Evolutionary conservation across 371 early-diverging fungal genomes (phyloP).

Genomic region (Mucor racemosus): DNA sequence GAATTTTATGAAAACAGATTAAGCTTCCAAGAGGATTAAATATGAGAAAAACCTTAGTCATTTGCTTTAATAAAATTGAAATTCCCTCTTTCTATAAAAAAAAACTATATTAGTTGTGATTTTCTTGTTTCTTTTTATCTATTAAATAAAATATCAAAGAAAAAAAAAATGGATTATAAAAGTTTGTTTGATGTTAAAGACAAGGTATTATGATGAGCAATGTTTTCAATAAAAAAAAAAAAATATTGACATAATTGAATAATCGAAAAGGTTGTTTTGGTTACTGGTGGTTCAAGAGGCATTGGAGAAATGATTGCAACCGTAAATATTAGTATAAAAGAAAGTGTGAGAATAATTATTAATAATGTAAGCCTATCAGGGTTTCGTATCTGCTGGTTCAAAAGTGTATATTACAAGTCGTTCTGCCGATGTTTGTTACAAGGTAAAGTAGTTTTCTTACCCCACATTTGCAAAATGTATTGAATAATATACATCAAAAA

Average conservation of each 20-base stretch:
- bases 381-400: slow-evolving; percentile 77
- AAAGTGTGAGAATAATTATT: background rate
- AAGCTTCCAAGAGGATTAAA: slow-evolving; percentile 14
- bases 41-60: slow-evolving; percentile 21
- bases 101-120: background rate
- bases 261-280: slow-evolving; percentile 70
- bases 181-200: slow-evolving; percentile 74
- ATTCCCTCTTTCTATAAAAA: background rate
- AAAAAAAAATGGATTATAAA: slow-evolving; percentile 48
- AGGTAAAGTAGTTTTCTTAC: slow-evolving; percentile 29
- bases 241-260: background rate
- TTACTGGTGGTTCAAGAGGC: slow-evolving; percentile 85
- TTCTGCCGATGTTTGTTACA: slow-evolving; percentile 62
- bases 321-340: slow-evolving; percentile 14
- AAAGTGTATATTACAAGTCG: slow-evolving; percentile 79
- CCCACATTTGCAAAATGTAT: background rate
- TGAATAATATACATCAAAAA: background rate
- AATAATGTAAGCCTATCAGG: slow-evolving; percentile 31
- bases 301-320: slow-evolving; percentile 68
- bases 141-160: background rate
- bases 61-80: background rate
- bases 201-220: slow-evolving; percentile 32
- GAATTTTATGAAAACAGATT: slow-evolving; percentile 27
- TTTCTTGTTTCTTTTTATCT: background rate
- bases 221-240: too few species aligned